phyloP scores from a whole-genome alignment of 148 eudicot genomes.

The Drosera capensis region DNA sequence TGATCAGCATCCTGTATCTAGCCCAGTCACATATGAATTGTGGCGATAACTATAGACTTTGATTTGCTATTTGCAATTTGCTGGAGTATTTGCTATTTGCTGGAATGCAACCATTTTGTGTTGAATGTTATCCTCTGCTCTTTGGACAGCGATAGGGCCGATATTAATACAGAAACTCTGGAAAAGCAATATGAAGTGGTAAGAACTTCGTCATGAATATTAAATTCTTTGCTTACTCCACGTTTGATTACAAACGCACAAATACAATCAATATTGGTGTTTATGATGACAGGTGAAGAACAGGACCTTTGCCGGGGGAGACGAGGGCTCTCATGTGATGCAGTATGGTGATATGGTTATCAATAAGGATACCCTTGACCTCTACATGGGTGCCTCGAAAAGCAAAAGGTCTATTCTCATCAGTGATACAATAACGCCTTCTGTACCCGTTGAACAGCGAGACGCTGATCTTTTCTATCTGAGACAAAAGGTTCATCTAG shows the following conservation, averaged over 20 bases:
- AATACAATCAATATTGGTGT: conserved; percentile 7
- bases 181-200: conserved; percentile 12
- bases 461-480: conserved; percentile 22
- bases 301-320: neutral
- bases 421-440: neutral
- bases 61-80: too few relatives aligned
- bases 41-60: too few relatives aligned
- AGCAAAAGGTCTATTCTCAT: neutral
- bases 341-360: conserved; percentile 17
- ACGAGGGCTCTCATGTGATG: conserved; percentile 18
- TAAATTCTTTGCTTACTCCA: neutral
- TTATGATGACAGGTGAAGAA: conserved; percentile 12
- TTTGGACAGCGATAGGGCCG: conserved; percentile 12
- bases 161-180: conserved; percentile 15
- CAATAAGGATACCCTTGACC: conserved; percentile 2
- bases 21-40: too few relatives aligned
- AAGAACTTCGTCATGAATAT: conserved; percentile 1
- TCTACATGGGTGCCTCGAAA: conserved; percentile 5
- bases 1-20: too few relatives aligned
- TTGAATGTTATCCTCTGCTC: neutral
- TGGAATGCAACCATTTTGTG: too few relatives aligned
- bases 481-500: conserved; percentile 10
- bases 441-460: conserved; percentile 14
- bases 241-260: neutral
- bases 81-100: too few relatives aligned